phyloP scores from a whole-genome alignment of 2,329 filamentous ascomycete species.

The Trichoderma harzianum region DNA sequence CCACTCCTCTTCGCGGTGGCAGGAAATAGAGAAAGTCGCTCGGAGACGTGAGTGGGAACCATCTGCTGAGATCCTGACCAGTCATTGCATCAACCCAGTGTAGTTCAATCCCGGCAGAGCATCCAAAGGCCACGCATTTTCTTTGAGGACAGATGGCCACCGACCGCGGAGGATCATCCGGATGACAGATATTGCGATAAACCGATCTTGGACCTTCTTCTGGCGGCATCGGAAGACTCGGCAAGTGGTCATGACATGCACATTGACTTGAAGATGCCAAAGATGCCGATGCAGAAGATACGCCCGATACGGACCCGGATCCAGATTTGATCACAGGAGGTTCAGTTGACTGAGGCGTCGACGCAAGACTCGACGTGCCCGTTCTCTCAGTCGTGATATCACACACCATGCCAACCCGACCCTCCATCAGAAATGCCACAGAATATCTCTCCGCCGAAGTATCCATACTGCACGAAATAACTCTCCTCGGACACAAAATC shows the following conservation, averaged over 20 bases:
- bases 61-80: constrained; percentile 48
- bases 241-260: constrained; percentile 26
- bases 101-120: constrained; percentile 58
- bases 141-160: constrained; percentile 64
- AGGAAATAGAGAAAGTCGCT: constrained; percentile 60
- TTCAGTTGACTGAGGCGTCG: background rate
- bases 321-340: constrained; percentile 14
- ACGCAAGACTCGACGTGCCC: constrained; percentile 13
- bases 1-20: constrained; percentile 45
- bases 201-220: constrained; percentile 32
- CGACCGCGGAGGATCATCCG: constrained; percentile 61
- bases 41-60: constrained; percentile 53
- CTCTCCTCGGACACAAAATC: constrained; percentile 53
- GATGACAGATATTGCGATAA: constrained; percentile 52
- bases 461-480: constrained; percentile 62
- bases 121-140: constrained; percentile 63
- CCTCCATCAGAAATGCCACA: constrained; percentile 57
- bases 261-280: constrained; percentile 19
- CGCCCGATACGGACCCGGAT: constrained; percentile 18
- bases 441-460: constrained; percentile 53
- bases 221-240: constrained; percentile 26
- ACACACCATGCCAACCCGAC: constrained; percentile 58
- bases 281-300: background rate
- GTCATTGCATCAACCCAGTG: constrained; percentile 53
- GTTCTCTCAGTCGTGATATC: constrained; percentile 40